A percentile compares a stretch with the other conserved stretches of the same genome.
These are phyloP conservation scores for Isabelozyma rhagii DNA, from an alignment of 805 yeast species.

Conservation along the genomic window DNA sequence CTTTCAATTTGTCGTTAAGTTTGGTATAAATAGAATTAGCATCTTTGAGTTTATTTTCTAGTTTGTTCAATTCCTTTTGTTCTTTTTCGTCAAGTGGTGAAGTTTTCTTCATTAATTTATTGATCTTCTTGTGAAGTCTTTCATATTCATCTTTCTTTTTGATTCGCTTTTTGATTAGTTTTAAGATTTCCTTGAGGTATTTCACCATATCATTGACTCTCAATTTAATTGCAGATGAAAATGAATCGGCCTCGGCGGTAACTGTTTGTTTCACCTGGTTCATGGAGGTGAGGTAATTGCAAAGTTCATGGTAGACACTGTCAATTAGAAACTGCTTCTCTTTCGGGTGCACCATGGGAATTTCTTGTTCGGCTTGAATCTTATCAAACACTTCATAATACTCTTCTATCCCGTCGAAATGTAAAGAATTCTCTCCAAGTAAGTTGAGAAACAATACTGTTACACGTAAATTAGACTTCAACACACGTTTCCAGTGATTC, in stretches of 20 bases:
- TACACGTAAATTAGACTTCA: conserved; percentile 30
- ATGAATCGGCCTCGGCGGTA: conserved; percentile 18
- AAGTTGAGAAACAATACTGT: conserved; percentile 28
- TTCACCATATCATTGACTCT: conserved; percentile 39
- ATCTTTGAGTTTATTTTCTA: conserved; percentile 28
- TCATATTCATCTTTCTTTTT: conserved; percentile 42
- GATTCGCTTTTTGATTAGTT: conserved; percentile 42
- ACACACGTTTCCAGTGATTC: conserved; percentile 24
- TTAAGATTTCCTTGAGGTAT: conserved; percentile 32
- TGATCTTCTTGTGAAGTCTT: conserved; percentile 33
- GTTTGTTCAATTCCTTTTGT: conserved; percentile 24
- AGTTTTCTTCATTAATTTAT: conserved; percentile 33
- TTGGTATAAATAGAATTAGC: conserved; percentile 27
- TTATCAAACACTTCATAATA: conserved; percentile 29
- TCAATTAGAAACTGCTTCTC: conserved; percentile 24
- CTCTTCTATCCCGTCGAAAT: conserved; percentile 30
- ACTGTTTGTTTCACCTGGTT: conserved; percentile 14
- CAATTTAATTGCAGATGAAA: conserved; percentile 24
- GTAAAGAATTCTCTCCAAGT: conserved; percentile 31
- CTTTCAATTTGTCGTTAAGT: conserved; percentile 37
- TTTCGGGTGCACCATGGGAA: conserved; percentile 35
- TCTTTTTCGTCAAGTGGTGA: conserved; percentile 36
- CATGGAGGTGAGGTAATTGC: conserved; percentile 19
- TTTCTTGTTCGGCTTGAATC: conserved; percentile 21
- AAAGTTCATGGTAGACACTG: conserved; percentile 24